Conservation (phyloP, 2,329 filamentous ascomycete genomes). For the Aspergillus udagawae region DNA sequence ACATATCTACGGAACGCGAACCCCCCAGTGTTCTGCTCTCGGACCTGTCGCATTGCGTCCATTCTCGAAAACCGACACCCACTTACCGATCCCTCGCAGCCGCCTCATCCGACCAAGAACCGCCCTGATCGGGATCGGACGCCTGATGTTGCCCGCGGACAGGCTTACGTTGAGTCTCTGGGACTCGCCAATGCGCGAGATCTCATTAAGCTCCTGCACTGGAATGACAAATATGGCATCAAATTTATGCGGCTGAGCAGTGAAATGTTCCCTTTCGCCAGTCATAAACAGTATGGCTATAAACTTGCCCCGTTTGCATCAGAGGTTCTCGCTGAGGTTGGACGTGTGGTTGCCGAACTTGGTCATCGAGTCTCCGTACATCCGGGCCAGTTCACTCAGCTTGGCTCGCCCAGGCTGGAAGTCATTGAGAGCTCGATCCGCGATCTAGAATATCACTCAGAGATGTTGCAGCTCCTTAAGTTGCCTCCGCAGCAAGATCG, state of each 20-base stretch:
- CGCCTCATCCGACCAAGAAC: conserved; percentile 81
- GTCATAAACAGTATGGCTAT: conserved; percentile 82
- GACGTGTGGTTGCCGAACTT: conserved; percentile 69
- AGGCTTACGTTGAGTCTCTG: conserved; percentile 69
- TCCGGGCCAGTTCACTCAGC: conserved; percentile 87
- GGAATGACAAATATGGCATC: conserved; percentile 91
- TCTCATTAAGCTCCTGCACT: conserved; percentile 77
- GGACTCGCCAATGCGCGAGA: conserved; percentile 80
- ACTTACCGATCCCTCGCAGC: conserved; percentile 67
- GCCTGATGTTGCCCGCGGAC: conserved; percentile 62
- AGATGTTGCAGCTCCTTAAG: conserved; percentile 72
- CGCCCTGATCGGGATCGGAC: conserved; percentile 71
- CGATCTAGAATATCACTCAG: conserved; percentile 83
- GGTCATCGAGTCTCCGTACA: conserved; percentile 86
- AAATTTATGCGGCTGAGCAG: conserved; percentile 89
- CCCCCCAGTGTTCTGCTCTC: conserved; percentile 82
- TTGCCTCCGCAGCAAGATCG: conserved; percentile 73
- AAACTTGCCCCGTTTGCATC: conserved; percentile 78
- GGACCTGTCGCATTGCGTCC: conserved; percentile 85
- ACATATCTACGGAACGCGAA: conserved; percentile 81
- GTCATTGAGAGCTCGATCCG: conserved; percentile 74
- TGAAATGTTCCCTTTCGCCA: conserved; percentile 96
- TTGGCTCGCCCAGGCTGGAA: conserved; percentile 74
- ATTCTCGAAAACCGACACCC: conserved; percentile 87
- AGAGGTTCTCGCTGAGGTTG: conserved; percentile 70